These are phyloP conservation scores for Acanthamoeba triangularis DNA, from an alignment of 208 protist genomes.

Conservation along the genomic window DNA sequence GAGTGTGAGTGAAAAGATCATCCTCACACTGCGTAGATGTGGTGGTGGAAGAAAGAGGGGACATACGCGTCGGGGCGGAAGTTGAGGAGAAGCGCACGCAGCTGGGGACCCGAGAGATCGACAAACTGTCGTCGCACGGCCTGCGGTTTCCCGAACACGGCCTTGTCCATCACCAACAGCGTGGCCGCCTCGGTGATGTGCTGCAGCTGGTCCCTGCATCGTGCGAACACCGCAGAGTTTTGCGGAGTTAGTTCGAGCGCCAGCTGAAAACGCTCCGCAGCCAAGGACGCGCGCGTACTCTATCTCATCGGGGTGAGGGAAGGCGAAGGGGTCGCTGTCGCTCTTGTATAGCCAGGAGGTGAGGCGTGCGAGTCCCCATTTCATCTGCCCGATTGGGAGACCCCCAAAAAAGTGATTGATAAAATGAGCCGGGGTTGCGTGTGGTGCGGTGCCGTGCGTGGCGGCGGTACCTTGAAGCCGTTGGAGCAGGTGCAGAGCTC, in stretches of 20 bases:
- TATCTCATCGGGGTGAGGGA: constrained; percentile 42
- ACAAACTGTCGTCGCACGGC: neutral
- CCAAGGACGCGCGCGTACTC: neutral
- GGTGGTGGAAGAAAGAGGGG: neutral
- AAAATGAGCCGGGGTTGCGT: neutral
- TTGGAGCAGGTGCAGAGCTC: constrained; percentile 76
- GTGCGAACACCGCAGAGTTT: too few relatives aligned
- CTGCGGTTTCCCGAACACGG: constrained; percentile 38
- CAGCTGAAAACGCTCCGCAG: neutral
- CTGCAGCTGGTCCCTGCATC: constrained; percentile 7
- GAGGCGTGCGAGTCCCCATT: constrained; percentile 50
- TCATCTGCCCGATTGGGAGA: constrained; percentile 41
- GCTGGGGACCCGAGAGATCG: constrained; percentile 18
- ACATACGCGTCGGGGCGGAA: constrained; percentile 75
- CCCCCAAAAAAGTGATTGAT: neutral
- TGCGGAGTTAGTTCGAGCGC: too few relatives aligned
- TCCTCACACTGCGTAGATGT: too few relatives aligned
- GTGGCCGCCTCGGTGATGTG: constrained; percentile 66
- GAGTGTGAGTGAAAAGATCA: too few relatives aligned
- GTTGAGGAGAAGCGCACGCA: constrained; percentile 37
- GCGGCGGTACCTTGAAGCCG: constrained; percentile 56
- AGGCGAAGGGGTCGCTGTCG: neutral
- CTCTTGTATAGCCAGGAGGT: constrained; percentile 47
- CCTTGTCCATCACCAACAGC: constrained; percentile 70
- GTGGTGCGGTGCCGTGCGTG: neutral